These are phyloP conservation scores for Alternaria burnsii DNA, from an alignment of 2,329 filamentous ascomycete species.

Conservation along the genomic window DNA sequence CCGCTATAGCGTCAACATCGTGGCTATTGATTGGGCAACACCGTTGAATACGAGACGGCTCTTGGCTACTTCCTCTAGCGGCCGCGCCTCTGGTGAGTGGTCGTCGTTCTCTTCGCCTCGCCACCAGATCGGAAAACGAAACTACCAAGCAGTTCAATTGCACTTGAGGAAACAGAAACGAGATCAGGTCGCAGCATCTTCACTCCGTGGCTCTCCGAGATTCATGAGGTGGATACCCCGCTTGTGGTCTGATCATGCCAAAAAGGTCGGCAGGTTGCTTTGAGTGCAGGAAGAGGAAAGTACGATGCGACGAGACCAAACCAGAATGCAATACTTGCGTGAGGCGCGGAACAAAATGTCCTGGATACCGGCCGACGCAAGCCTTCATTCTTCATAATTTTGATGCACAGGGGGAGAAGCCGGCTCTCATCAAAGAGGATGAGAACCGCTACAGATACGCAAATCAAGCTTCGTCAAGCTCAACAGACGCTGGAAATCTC, in stretches of 20 bases:
- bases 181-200: not conserved
- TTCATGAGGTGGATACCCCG: slow-evolving; percentile 15
- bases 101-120: slow-evolving; percentile 4
- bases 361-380: slow-evolving; percentile 47
- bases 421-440: slow-evolving; percentile 46
- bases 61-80: slow-evolving; percentile 19
- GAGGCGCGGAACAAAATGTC: slow-evolving; percentile 47
- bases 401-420: slow-evolving; percentile 36
- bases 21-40: slow-evolving; percentile 12
- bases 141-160: not conserved
- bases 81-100: slow-evolving; percentile 12
- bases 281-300: slow-evolving; percentile 49
- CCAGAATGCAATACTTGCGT: slow-evolving; percentile 48
- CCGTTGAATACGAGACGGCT: slow-evolving; percentile 17
- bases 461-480: slow-evolving; percentile 27
- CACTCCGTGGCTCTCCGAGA: not conserved
- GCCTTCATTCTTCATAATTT: slow-evolving; percentile 49
- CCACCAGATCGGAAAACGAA: slow-evolving; percentile 8
- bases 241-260: slow-evolving; percentile 38
- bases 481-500: slow-evolving; percentile 9
- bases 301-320: slow-evolving; percentile 48
- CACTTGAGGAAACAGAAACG: slow-evolving; percentile 1
- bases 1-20: slow-evolving; percentile 1
- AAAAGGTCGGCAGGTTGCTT: slow-evolving; percentile 50
- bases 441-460: slow-evolving; percentile 46